phyloP scores from a whole-genome alignment of 352 stramenopile genomes.

The Pythium volutum region DNA sequence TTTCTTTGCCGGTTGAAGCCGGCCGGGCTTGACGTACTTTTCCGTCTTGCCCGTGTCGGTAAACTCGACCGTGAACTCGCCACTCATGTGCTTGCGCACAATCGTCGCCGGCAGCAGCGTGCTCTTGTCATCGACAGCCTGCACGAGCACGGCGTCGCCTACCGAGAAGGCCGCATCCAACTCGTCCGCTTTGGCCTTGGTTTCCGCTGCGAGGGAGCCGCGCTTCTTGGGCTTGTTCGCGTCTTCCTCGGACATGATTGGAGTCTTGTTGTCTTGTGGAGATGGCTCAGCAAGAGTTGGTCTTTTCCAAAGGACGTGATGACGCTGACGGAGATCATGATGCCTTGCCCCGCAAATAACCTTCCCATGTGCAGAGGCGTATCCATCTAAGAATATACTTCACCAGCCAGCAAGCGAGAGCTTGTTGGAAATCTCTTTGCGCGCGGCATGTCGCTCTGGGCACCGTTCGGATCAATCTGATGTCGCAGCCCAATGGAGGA shows the following conservation, averaged over 20 bases:
- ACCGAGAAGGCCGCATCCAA: background rate
- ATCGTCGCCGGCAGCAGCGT: conserved; percentile 9
- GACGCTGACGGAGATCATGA: background rate
- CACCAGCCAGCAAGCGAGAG: background rate
- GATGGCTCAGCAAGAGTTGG: background rate
- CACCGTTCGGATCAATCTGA: background rate
- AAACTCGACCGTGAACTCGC: conserved; percentile 28
- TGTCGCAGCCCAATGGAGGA: background rate
- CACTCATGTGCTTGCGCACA: conserved; percentile 24
- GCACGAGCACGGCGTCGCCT: conserved; percentile 17
- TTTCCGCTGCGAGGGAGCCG: background rate
- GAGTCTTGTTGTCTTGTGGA: background rate
- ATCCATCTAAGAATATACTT: conserved; percentile 8
- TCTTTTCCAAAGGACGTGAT: background rate
- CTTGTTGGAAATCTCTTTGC: too few species aligned
- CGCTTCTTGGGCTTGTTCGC: conserved; percentile 8
- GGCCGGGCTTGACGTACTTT: conserved; percentile 19
- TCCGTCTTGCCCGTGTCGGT: conserved; percentile 20
- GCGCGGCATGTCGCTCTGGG: too few species aligned
- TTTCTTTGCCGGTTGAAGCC: conserved; percentile 9
- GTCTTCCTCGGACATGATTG: conserved; percentile 10
- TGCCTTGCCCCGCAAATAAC: conserved; percentile 3
- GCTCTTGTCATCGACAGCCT: conserved; percentile 13
- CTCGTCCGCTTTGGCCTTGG: background rate
- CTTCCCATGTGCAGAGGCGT: background rate